These are phyloP conservation scores for Auriculariales sp. DNA, from an alignment of 768 basidiomycete species.

Conservation along the genomic window DNA sequence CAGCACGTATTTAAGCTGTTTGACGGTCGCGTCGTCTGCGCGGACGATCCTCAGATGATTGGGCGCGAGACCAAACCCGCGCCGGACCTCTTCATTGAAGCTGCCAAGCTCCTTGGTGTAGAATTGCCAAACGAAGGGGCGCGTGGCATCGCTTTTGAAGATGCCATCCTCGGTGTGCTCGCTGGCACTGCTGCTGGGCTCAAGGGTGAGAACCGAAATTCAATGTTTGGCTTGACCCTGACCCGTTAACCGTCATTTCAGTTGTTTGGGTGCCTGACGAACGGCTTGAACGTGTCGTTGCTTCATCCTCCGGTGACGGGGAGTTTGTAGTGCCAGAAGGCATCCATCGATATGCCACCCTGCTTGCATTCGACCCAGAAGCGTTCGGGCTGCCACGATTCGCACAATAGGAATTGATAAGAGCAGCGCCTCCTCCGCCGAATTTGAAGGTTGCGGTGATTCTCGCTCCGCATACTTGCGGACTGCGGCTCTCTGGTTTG, in stretches of 20 bases:
- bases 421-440: too few relatives aligned
- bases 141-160: slow-evolving; percentile 70
- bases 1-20: slow-evolving; percentile 46
- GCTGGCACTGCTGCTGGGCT: slow-evolving; percentile 78
- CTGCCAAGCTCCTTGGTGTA: slow-evolving; percentile 56
- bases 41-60: slow-evolving; percentile 46
- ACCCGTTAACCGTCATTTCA: slow-evolving; percentile 14
- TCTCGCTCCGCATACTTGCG: too few relatives aligned
- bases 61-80: slow-evolving; percentile 43
- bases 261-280: slow-evolving; percentile 79
- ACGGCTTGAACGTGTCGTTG: too few relatives aligned
- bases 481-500: too few relatives aligned
- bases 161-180: slow-evolving; percentile 60
- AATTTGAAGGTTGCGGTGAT: too few relatives aligned
- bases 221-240: background rate
- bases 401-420: too few relatives aligned
- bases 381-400: slow-evolving; percentile 81
- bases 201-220: slow-evolving; percentile 44
- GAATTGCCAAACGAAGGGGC: slow-evolving; percentile 38
- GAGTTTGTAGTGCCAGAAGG: slow-evolving; percentile 30
- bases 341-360: slow-evolving; percentile 42
- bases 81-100: slow-evolving; percentile 71
- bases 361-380: slow-evolving; percentile 67
- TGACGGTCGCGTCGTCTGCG: slow-evolving; percentile 51
- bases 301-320: slow-evolving; percentile 31